A percentile compares a stretch with the other conserved stretches of the same genome.
Conservation (phyloP, 179 eudicot genomes). For the Spinacia oleracea region DNA sequence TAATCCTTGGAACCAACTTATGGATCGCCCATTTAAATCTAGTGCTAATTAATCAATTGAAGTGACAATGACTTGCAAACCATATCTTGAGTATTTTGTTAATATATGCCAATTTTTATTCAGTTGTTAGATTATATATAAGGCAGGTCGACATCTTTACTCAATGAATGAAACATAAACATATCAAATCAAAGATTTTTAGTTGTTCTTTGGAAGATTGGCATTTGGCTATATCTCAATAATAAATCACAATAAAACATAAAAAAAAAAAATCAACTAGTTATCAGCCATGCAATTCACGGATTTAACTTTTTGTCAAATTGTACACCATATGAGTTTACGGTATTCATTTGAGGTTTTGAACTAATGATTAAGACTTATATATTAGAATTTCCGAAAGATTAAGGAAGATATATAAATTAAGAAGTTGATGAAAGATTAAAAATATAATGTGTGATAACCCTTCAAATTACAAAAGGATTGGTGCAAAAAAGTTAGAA, state of each 20-base stretch:
- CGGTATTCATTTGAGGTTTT: too few species aligned
- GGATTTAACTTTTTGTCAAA: too few species aligned
- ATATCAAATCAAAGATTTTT: constrained; percentile 32
- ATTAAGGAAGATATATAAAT: too few species aligned
- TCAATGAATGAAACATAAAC: constrained; percentile 16
- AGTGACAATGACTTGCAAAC: constrained; percentile 22
- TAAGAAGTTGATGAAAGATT: too few species aligned
- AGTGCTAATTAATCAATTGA: not conserved
- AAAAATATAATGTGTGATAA: too few species aligned
- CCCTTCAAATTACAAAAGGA: too few species aligned
- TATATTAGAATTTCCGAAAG: too few species aligned
- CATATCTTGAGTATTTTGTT: not conserved
- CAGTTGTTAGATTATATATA: constrained; percentile 23
- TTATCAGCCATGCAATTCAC: too few species aligned
- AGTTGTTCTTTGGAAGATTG: constrained; percentile 20
- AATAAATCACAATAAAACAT: constrained; percentile 19
- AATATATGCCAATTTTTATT: constrained; percentile 6
- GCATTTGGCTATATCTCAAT: constrained; percentile 16
- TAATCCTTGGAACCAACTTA: not conserved
- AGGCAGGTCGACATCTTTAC: constrained; percentile 14
- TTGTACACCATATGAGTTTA: too few species aligned
- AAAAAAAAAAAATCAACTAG: too few species aligned
- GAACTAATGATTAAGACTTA: too few species aligned
- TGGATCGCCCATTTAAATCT: not conserved
- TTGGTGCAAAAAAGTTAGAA: too few species aligned